Conservation (phyloP, 805 yeast species). For the Blastobotrys peoriensis region DNA sequence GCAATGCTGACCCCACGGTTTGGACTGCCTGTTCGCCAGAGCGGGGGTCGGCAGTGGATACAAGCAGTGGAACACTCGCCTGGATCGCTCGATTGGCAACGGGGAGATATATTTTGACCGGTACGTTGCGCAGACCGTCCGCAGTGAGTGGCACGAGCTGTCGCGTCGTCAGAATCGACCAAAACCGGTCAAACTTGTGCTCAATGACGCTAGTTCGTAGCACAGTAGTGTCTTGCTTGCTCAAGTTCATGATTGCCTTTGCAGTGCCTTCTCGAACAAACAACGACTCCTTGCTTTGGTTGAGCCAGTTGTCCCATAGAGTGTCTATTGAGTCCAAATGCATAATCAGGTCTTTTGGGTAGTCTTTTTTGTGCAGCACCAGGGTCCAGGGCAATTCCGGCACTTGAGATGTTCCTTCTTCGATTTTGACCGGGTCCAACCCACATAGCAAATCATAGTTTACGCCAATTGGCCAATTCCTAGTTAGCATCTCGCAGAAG, state of each 20-base stretch:
- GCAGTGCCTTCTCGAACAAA: conserved; percentile 72
- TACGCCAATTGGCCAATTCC: conserved; percentile 65
- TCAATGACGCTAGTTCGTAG: conserved; percentile 50
- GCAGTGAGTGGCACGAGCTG: conserved; percentile 22
- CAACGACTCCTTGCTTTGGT: conserved; percentile 78
- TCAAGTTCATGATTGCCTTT: conserved; percentile 70
- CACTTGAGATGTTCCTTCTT: conserved; percentile 2
- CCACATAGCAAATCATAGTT: conserved; percentile 50
- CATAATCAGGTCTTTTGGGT: conserved; percentile 42
- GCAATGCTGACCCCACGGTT: conserved; percentile 39
- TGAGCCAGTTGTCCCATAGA: conserved; percentile 54
- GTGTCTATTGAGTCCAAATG: conserved; percentile 31
- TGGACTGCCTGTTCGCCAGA: conserved; percentile 15
- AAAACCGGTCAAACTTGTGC: conserved; percentile 18
- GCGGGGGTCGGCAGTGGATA: neutral
- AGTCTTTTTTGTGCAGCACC: conserved; percentile 35
- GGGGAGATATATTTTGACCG: conserved; percentile 32
- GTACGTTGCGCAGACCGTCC: conserved; percentile 22
- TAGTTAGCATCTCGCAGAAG: conserved; percentile 11
- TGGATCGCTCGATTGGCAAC: conserved; percentile 33
- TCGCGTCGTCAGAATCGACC: conserved; percentile 19
- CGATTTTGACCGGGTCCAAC: conserved; percentile 29
- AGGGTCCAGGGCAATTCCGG: conserved; percentile 41
- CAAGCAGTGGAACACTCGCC: conserved; percentile 25
- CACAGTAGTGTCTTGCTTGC: conserved; percentile 51